phyloP scores from a whole-genome alignment of 1,139 yeast species.

The Trichomonascaceae sp. region DNA sequence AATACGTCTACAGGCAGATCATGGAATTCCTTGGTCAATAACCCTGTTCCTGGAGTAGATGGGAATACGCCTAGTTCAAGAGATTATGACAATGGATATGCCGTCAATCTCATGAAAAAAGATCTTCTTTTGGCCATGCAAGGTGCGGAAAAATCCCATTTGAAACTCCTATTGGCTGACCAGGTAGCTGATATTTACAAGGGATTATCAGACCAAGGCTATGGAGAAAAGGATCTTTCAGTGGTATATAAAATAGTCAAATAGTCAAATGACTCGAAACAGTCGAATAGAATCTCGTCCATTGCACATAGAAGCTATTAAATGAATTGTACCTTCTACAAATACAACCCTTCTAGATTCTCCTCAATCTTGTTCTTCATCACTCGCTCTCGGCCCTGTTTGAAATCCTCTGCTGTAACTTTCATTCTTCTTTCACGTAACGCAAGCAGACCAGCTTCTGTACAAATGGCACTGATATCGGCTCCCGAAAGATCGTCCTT shows the following conservation, averaged over 20 bases:
- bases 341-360: slow-evolving; percentile 89
- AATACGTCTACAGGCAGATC: slow-evolving; percentile 55
- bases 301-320: not conserved
- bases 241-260: slow-evolving; percentile 22
- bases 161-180: slow-evolving; percentile 26
- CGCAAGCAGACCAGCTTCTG: slow-evolving; percentile 95
- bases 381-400: slow-evolving; percentile 92
- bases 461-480: slow-evolving; percentile 95
- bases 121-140: slow-evolving; percentile 52
- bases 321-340: slow-evolving; percentile 37
- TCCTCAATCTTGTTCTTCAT: slow-evolving; percentile 97
- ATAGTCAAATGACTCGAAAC: no score
- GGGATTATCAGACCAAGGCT: slow-evolving; percentile 22
- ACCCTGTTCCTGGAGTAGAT: slow-evolving; percentile 51
- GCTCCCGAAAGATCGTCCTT: slow-evolving; percentile 98
- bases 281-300: not conserved
- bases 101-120: slow-evolving; percentile 49
- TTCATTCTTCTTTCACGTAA: slow-evolving; percentile 97
- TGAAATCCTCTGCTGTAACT: slow-evolving; percentile 92
- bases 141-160: slow-evolving; percentile 35
- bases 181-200: slow-evolving; percentile 28
- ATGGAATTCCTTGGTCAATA: slow-evolving; percentile 57
- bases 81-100: slow-evolving; percentile 50
- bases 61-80: slow-evolving; percentile 44
- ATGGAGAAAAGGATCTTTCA: slow-evolving; percentile 30